Evolutionary conservation across 2,329 filamentous ascomycete species (phyloP).

Genomic region (Raffaelea albimanens): DNA sequence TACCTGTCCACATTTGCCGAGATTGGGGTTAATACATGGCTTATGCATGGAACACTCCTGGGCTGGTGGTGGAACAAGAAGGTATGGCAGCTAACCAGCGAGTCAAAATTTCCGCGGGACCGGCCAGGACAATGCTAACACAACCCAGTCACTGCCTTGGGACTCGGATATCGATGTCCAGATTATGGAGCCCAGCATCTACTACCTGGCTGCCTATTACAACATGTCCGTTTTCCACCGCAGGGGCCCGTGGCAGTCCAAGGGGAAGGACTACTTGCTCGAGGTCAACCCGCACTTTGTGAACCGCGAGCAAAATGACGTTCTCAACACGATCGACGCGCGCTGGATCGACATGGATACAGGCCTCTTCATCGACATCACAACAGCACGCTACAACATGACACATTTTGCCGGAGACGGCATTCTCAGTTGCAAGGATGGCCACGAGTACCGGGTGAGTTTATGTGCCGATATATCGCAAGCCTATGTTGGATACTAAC

Average conservation of each 20-base stretch:
- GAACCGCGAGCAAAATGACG: conserved; percentile 27
- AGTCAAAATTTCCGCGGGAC: too few relatives aligned
- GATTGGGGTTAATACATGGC: conserved; percentile 66
- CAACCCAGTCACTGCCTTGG: conserved; percentile 55
- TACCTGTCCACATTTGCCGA: conserved; percentile 61
- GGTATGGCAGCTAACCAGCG: too few relatives aligned
- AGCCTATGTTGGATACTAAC: too few relatives aligned
- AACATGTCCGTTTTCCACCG: conserved; percentile 47
- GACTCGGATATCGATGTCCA: conserved; percentile 71
- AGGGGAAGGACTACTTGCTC: conserved; percentile 36
- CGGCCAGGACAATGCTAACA: too few relatives aligned
- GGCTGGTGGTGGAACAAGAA: conserved; percentile 78
- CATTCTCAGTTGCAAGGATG: conserved; percentile 40
- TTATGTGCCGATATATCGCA: too few relatives aligned
- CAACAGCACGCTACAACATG: conserved; percentile 37
- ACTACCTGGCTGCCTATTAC: conserved; percentile 54
- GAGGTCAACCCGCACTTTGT: conserved; percentile 36
- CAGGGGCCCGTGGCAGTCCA: conserved; percentile 26
- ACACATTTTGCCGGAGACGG: conserved; percentile 31
- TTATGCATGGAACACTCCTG: conserved; percentile 73
- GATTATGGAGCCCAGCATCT: conserved; percentile 56
- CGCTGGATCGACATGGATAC: conserved; percentile 38
- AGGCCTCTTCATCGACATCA: conserved; percentile 42
- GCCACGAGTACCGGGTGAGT: conserved; percentile 36
- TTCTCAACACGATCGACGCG: conserved; percentile 35